Evolutionary conservation across 768 basidiomycete species (phyloP), one percentile per base, ranked within the genome.

Genomic region (Gautieria morchelliformis): DNA sequence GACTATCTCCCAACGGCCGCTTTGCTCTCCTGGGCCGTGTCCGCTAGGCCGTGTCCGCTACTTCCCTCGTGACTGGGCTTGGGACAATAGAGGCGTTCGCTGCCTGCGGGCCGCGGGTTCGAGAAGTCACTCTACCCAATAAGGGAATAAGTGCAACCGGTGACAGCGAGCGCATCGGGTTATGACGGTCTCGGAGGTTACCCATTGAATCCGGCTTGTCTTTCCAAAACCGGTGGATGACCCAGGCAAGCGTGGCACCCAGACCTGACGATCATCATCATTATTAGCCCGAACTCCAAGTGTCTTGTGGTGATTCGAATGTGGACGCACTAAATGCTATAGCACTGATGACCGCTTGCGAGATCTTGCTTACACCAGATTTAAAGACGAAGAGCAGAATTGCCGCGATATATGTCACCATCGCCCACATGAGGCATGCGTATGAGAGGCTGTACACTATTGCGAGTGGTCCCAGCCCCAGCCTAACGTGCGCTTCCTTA

Each of bases 371-470:
- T 35, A 52, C 33, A 2, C 51, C 51, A n/a, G 51, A 52, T 17
- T 52, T 8, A 35, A 52, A 52, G 20, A 40, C 37, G 37, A 37
- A 52, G 32, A 52, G 35, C 3, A 52, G 37, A 22, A 52, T 52
- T 19, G 51, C 51, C 6, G 51, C 51, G 9, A 52, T 52, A 19
- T 35, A 52, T 39, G 51, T 52, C 20, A 33, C 24, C 51, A 52
- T 52, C 19, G 51, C 51, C 51, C 51, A 52, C 51, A 52, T 52
- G n/a, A 52, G 51, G 35, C 33, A 52, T 8, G 51, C 51, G 15
- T 52, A 52, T 2, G 51, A 32, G 10, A 52, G 51, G 24, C 51
- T 52, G 20, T 52, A 52, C 32, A 52, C 20, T 37, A 52, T 52
- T 15, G 51, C 51, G 5, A 52, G 37, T 9, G 51, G 51, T 40